A percentile compares a stretch with the other conserved stretches of the same genome.
Conservation (phyloP, 2,329 filamentous ascomycete genomes). For the Colletotrichum sidae region DNA sequence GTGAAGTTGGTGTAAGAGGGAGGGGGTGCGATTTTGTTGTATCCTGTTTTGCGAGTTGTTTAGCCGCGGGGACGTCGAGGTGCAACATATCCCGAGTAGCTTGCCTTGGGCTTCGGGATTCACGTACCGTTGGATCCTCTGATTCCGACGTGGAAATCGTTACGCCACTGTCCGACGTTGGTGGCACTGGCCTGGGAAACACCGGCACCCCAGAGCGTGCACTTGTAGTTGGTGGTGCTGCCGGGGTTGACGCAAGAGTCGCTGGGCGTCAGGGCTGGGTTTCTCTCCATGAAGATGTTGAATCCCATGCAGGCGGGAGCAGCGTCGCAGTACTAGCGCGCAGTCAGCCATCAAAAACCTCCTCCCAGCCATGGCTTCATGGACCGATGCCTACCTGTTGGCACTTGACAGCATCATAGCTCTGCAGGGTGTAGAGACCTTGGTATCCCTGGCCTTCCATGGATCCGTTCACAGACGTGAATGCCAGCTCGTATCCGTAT, state of each 20-base stretch:
- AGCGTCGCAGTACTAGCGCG: conserved; percentile 24
- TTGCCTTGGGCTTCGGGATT: no score
- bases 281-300: conserved; percentile 29
- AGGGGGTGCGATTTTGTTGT: conserved; percentile 10
- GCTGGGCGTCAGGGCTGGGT: conserved; percentile 14
- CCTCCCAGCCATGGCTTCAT: no score
- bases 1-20: not conserved
- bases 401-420: conserved; percentile 19
- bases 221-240: conserved; percentile 29
- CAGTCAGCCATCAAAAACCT: not conserved
- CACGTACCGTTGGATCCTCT: conserved; percentile 34
- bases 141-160: conserved; percentile 34
- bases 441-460: conserved; percentile 1
- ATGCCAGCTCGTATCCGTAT: conserved; percentile 1
- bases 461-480: not conserved
- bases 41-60: not conserved
- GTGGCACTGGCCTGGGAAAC: conserved; percentile 18
- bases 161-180: conserved; percentile 33
- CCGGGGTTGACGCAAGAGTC: conserved; percentile 16
- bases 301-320: conserved; percentile 25
- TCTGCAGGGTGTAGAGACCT: conserved; percentile 19
- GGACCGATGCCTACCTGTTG: conserved; percentile 13
- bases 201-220: conserved; percentile 19
- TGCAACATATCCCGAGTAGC: no score
- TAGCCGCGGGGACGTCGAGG: not conserved